phyloP scores from a whole-genome alignment of 1,284 basidiomycete genomes.

The Chalciporus sp. region DNA sequence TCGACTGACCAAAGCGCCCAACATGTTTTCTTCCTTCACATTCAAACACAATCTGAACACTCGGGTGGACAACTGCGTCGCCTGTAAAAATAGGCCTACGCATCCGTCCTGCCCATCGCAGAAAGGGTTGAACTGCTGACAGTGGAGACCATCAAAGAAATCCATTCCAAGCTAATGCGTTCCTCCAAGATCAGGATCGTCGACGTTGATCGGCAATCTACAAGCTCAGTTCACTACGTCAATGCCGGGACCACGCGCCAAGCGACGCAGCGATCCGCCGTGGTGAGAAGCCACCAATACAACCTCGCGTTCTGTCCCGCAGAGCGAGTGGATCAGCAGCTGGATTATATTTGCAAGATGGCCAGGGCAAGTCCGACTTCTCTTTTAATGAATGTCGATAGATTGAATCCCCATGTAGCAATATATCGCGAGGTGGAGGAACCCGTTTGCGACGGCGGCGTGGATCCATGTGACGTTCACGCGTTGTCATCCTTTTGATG shows the following conservation, averaged over 20 bases:
- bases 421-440: slow-evolving; percentile 40
- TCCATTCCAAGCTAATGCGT: slow-evolving; percentile 33
- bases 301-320: slow-evolving; percentile 42
- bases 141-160: slow-evolving; percentile 30
- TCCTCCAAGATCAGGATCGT: slow-evolving; percentile 34
- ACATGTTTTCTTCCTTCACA: not conserved
- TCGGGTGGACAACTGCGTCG: no score
- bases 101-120: slow-evolving; percentile 19
- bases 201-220: slow-evolving; percentile 10
- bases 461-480: slow-evolving; percentile 46
- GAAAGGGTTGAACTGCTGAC: slow-evolving; percentile 32
- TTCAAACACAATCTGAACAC: not conserved
- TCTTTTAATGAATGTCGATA: not conserved
- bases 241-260: slow-evolving; percentile 40
- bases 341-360: slow-evolving; percentile 46
- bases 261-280: slow-evolving; percentile 39
- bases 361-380: slow-evolving; percentile 34
- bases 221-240: slow-evolving; percentile 29
- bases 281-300: slow-evolving; percentile 36
- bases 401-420: slow-evolving; percentile 23
- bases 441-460: slow-evolving; percentile 46
- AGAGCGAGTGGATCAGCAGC: slow-evolving; percentile 40
- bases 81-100: slow-evolving; percentile 25
- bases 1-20: not conserved
- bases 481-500: slow-evolving; percentile 49